Percentiles rank a stretch among this genome's conserved stretches.
phyloP scores from a whole-genome alignment of 805 yeast genomes.

The Citeromyces nyonsensis region DNA sequence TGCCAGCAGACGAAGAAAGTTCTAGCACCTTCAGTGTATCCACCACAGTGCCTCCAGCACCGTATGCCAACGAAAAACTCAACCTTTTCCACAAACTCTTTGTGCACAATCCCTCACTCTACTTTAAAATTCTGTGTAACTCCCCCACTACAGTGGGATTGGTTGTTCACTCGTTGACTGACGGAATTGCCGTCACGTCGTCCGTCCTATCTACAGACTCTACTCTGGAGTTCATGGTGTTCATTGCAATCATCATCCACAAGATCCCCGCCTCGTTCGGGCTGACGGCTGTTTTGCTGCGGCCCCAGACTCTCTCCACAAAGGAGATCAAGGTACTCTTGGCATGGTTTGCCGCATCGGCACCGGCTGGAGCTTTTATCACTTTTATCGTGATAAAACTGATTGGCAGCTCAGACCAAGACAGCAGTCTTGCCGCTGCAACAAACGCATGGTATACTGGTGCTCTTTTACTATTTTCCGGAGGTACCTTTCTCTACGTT shows the following conservation, averaged over 20 bases:
- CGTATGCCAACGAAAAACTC: not conserved
- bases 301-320: slow-evolving; percentile 11
- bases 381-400: slow-evolving; percentile 24
- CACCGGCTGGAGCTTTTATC: slow-evolving; percentile 43
- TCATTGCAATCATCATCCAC: slow-evolving; percentile 50
- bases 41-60: slow-evolving; percentile 3
- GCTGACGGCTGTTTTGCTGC: slow-evolving; percentile 34
- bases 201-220: slow-evolving; percentile 21
- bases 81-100: no score
- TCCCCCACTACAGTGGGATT: slow-evolving; percentile 45
- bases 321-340: slow-evolving; percentile 27
- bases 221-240: slow-evolving; percentile 26
- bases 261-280: slow-evolving; percentile 69
- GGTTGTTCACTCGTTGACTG: slow-evolving; percentile 51
- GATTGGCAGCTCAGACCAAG: slow-evolving; percentile 7
- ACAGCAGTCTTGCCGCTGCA: slow-evolving; percentile 6
- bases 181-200: slow-evolving; percentile 62
- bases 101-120: not conserved
- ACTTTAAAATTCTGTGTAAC: slow-evolving; percentile 2
- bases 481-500: slow-evolving; percentile 62
- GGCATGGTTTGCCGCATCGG: slow-evolving; percentile 35
- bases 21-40: not conserved
- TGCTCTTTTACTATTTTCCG: slow-evolving; percentile 42
- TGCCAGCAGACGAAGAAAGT: not conserved
- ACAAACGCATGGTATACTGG: slow-evolving; percentile 26